Conservation (phyloP, 805 yeast genomes). For the Candida tibetensis region DNA sequence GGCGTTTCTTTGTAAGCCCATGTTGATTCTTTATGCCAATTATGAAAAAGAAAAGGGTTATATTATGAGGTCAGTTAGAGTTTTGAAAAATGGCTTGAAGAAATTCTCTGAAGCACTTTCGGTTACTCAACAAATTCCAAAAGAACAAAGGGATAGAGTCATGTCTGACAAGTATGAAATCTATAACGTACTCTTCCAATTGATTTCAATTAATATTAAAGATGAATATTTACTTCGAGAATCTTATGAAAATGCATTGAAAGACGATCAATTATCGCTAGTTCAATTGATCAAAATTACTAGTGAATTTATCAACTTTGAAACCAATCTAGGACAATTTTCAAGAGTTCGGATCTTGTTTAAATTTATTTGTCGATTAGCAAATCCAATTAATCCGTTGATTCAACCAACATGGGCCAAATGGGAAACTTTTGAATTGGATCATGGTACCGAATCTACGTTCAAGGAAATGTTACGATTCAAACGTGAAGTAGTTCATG, state of each 20-base stretch:
- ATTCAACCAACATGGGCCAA: conserved; percentile 46
- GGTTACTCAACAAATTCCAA: conserved; percentile 5
- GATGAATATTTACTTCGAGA: conserved; percentile 24
- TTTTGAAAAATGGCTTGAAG: conserved; percentile 18
- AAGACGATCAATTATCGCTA: conserved; percentile 43
- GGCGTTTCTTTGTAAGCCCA: conserved; percentile 40
- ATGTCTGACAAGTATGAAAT: conserved; percentile 23
- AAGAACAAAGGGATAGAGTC: conserved; percentile 13
- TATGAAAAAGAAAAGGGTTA: conserved; percentile 61
- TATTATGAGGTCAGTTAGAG: conserved; percentile 40
- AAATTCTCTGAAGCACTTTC: conserved; percentile 8
- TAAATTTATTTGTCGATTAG: conserved; percentile 32
- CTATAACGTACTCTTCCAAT: conserved; percentile 12
- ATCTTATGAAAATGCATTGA: conserved; percentile 44
- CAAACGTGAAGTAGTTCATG: conserved; percentile 43
- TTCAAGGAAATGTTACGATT: conserved; percentile 70
- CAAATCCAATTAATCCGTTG: conserved; percentile 16
- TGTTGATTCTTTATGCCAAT: conserved; percentile 55
- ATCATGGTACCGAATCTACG: conserved; percentile 65
- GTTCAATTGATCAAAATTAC: conserved; percentile 42
- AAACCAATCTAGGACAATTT: conserved; percentile 49
- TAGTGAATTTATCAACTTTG: conserved; percentile 56
- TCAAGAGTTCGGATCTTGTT: conserved; percentile 63
- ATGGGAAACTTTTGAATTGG: conserved; percentile 76
- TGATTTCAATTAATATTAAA: conserved; percentile 2